These are phyloP conservation scores for Pinus tabuliformis DNA, from an alignment of 75 land plant genomes.

Conservation along the genomic window DNA sequence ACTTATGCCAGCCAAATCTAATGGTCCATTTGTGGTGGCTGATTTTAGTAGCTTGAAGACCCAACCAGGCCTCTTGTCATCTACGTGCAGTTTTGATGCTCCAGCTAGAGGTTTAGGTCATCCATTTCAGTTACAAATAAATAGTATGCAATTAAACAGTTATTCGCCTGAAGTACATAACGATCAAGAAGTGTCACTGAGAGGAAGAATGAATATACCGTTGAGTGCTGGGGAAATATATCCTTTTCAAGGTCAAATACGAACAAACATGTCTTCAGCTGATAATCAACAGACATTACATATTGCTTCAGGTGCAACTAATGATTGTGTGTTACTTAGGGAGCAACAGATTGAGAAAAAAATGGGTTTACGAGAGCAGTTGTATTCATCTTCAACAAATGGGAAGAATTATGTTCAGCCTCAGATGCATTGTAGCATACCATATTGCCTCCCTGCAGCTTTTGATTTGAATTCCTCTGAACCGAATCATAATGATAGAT, in stretches of 20 bases:
- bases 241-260: background rate
- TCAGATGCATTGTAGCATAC: background rate
- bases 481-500: background rate
- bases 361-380: background rate
- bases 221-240: background rate
- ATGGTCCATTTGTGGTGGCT: background rate
- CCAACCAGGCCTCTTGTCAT: background rate
- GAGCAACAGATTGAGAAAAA: background rate
- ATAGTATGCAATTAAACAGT: background rate
- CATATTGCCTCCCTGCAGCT: background rate
- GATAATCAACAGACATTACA: background rate
- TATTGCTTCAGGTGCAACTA: background rate
- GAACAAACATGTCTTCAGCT: background rate
- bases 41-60: background rate
- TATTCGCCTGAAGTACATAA: background rate
- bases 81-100: constrained; percentile 1
- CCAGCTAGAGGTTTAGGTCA: background rate
- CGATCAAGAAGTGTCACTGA: background rate
- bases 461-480: background rate
- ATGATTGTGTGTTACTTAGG: background rate
- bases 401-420: background rate
- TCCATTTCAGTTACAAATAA: constrained; percentile 1
- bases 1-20: background rate
- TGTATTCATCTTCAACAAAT: background rate
- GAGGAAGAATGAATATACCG: background rate